Conservation (phyloP, 768 basidiomycete species). For the Suillus fuscotomentosus region DNA sequence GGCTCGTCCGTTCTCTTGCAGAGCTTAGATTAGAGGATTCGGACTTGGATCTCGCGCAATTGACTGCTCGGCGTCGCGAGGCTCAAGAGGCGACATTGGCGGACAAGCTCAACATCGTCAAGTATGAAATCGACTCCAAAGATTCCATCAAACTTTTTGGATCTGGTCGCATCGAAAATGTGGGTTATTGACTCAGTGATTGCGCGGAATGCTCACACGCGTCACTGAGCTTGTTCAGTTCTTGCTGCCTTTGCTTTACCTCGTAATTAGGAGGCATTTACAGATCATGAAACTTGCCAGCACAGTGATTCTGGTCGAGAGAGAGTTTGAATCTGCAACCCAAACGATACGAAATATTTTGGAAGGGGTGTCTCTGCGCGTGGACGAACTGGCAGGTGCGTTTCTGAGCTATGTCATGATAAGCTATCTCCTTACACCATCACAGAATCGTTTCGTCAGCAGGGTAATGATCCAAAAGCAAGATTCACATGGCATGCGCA, state of each 20-base stretch:
- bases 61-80: not conserved
- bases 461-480: not conserved
- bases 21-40: constrained; percentile 21
- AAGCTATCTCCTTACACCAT: too few relatives aligned
- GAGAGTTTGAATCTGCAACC: constrained; percentile 17
- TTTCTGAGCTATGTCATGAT: not conserved
- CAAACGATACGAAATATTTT: not conserved
- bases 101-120: constrained; percentile 24
- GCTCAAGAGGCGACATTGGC: constrained; percentile 25
- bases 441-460: not conserved
- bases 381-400: not conserved
- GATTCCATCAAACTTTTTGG: constrained; percentile 30
- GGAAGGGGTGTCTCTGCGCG: not conserved
- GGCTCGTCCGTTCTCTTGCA: not conserved
- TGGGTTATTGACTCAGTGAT: constrained; percentile 9
- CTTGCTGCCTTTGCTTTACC: constrained; percentile 34
- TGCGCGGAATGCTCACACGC: not conserved
- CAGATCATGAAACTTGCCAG: constrained; percentile 29
- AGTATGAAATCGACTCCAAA: constrained; percentile 32
- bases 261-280: constrained; percentile 33
- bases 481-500: not conserved
- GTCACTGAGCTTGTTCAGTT: constrained; percentile 20
- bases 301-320: constrained; percentile 23
- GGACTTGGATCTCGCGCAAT: constrained; percentile 14
- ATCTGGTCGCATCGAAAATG: constrained; percentile 34